phyloP scores from a whole-genome alignment of 1,284 basidiomycete genomes.

The Moesziomyces aphidis region DNA sequence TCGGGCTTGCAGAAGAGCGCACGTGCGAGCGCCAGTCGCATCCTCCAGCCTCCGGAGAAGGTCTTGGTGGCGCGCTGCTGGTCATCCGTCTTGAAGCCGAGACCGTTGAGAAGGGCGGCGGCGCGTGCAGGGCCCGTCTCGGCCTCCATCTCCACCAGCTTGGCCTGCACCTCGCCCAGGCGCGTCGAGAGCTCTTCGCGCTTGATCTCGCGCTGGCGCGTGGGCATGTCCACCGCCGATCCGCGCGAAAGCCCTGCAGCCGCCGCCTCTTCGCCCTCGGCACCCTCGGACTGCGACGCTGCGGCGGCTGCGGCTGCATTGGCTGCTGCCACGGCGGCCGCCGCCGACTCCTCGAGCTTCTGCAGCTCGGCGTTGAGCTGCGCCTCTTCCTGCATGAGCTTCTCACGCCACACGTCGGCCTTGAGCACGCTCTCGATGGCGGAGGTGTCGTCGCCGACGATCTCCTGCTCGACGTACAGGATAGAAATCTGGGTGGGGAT shows the following conservation, averaged over 20 bases:
- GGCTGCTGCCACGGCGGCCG: slow-evolving; percentile 49
- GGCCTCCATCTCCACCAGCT: slow-evolving; percentile 95
- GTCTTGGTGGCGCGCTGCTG: slow-evolving; percentile 75
- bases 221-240: slow-evolving; percentile 64
- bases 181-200: slow-evolving; percentile 84
- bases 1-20: slow-evolving; percentile 88
- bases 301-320: slow-evolving; percentile 40
- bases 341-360: slow-evolving; percentile 56
- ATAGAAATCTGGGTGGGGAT: slow-evolving; percentile 85
- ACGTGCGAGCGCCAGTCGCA: slow-evolving; percentile 98
- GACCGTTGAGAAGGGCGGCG: slow-evolving; percentile 86
- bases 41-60: slow-evolving; percentile 99
- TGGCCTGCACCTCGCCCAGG: slow-evolving; percentile 90
- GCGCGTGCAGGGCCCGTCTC: slow-evolving; percentile 95
- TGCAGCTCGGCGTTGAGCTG: slow-evolving; percentile 59
- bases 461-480: slow-evolving; percentile 96
- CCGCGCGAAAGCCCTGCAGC: slow-evolving; percentile 48
- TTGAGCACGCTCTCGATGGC: slow-evolving; percentile 95
- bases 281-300: slow-evolving; percentile 13
- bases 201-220: slow-evolving; percentile 65
- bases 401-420: slow-evolving; percentile 68
- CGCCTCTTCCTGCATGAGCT: slow-evolving; percentile 60
- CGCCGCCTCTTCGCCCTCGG: slow-evolving; percentile 20
- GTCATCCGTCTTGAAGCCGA: slow-evolving; percentile 90
- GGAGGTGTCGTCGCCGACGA: slow-evolving; percentile 85